phyloP scores from a whole-genome alignment of 805 yeast genomes.

The Saturnispora mendoncae region DNA sequence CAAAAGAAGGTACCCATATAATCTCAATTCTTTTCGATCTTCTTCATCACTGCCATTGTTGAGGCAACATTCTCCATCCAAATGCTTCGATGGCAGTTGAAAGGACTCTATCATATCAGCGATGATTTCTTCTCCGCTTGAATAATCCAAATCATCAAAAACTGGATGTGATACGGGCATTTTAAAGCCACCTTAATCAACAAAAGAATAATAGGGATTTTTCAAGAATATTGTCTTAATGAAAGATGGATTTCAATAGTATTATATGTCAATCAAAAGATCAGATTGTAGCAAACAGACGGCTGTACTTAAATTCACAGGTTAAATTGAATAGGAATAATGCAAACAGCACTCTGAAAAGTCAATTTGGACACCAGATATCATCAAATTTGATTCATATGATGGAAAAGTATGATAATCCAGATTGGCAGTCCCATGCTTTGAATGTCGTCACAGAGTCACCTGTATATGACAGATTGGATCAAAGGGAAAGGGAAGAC shows the following conservation, averaged over 20 bases:
- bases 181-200: not conserved
- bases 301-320: not conserved
- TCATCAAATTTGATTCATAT: not conserved
- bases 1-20: slow-evolving; percentile 24
- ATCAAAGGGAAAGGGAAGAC: slow-evolving; percentile 18
- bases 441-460: slow-evolving; percentile 54
- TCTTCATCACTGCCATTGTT: not conserved
- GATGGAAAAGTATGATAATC: slow-evolving; percentile 4
- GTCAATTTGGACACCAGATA: slow-evolving; percentile 4
- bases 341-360: not conserved
- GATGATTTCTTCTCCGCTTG: not conserved
- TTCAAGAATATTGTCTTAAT: not conserved
- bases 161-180: not conserved
- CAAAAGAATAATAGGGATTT: not conserved
- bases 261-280: not conserved
- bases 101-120: not conserved
- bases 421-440: slow-evolving; percentile 39
- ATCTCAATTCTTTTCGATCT: slow-evolving; percentile 13
- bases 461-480: slow-evolving; percentile 47
- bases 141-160: not conserved
- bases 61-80: not conserved
- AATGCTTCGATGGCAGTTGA: not conserved
- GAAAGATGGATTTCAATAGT: not conserved
- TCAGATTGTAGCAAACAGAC: not conserved
- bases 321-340: not conserved